Evolutionary conservation across 179 eudicot genomes (phyloP).

Genomic region (Spinacia oleracea): DNA sequence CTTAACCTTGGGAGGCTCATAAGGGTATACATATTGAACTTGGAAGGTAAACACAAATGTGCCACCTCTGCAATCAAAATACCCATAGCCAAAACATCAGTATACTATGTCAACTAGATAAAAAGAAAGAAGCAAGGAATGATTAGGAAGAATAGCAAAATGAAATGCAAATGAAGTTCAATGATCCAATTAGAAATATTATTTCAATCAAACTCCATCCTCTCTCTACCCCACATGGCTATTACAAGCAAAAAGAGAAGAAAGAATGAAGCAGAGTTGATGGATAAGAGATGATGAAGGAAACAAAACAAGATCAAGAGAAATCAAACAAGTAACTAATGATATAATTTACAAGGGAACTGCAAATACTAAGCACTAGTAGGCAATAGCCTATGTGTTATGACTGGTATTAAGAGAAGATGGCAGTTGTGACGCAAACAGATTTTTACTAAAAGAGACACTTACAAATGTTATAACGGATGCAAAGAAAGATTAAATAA

Average conservation of each 20-base stretch:
- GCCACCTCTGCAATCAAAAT: conserved; percentile 55
- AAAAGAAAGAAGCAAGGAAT: neutral
- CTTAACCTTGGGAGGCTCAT: conserved; percentile 90
- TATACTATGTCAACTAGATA: neutral
- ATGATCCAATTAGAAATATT: neutral
- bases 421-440: neutral
- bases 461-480: no score
- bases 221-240: no score
- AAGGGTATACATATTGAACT: conserved; percentile 71
- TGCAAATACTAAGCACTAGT: neutral
- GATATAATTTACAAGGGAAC: no score
- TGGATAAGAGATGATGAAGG: no score
- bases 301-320: no score
- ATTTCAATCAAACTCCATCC: no score
- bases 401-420: neutral
- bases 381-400: conserved; percentile 2
- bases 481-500: no score
- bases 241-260: no score
- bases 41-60: conserved; percentile 61
- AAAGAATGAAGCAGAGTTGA: no score
- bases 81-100: neutral
- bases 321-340: no score
- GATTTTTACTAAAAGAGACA: conserved; percentile 21
- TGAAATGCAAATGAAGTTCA: neutral
- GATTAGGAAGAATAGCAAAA: neutral